Evolutionary conservation across 495 filamentous ascomycete species (phyloP), one percentile per base, ranked within the genome.

Genomic region (Echria macrotheca): DNA sequence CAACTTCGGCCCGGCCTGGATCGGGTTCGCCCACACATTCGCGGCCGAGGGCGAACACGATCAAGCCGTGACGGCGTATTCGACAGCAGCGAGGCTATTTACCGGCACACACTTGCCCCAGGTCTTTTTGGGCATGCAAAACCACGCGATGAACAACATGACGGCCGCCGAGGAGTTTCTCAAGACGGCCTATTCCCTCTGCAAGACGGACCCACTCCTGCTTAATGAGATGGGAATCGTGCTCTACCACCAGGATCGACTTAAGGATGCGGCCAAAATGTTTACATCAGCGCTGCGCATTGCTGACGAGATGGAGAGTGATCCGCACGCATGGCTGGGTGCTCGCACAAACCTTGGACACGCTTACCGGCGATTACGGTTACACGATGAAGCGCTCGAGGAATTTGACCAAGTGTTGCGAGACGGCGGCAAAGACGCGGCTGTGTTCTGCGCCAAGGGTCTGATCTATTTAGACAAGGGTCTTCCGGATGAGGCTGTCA

Each of bases 31-130:
- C 18, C 93, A 99, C 70, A 99, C 94, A 0, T 99, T 99, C 63
- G 94, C 93, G n/a, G 91, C 91, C n/a, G 93, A 99, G 67, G 93
- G 94, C 45, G 93, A 99, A 68, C 90, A 97, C 67, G 93, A 99
- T 62, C 93, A 99, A 69, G 93, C 93, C 44, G 95, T 99, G 52
- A 91, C 91, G 12, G 93, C 94, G 5, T 99, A 99, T 73, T 93
- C 87, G 29, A 99, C 93, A 11, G 93, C 93, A 1, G 93, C 91
- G 10, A 78, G 94, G 22, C 73, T 99, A 1, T 99, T 99, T 71
- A 91, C 95, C 67, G 93, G 93, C 31, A 97, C 91, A 1, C 93
- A 99, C 60, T 78, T 99, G 0, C 93, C 93, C 2, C 90, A 96
- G 59, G 83, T 99, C 5, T 99, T 96, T 66, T 71, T 99, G 6